These are phyloP conservation scores for Colletotrichum liaoningense DNA, from an alignment of 2,329 filamentous ascomycete genomes.

Conservation along the genomic window DNA sequence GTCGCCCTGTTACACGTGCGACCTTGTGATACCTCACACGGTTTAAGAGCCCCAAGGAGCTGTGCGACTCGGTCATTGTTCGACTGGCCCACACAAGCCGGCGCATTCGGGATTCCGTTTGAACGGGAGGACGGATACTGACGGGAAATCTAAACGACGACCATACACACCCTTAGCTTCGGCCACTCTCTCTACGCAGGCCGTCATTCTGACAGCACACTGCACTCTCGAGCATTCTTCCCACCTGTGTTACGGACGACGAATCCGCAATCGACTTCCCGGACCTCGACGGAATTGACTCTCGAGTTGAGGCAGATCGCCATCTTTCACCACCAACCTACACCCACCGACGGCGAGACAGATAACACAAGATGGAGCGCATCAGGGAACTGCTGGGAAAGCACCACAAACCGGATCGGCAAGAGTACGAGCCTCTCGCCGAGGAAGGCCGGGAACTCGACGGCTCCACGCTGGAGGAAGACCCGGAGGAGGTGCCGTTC, in stretches of 20 bases:
- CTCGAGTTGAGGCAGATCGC: not conserved
- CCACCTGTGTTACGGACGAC: not conserved
- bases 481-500: conserved; percentile 66
- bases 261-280: not conserved
- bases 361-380: conserved; percentile 25
- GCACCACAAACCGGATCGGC: conserved; percentile 25
- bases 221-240: not conserved
- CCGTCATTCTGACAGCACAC: not conserved
- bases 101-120: not conserved
- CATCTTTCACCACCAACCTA: not conserved
- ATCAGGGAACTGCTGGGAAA: conserved; percentile 29
- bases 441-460: conserved; percentile 42
- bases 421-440: conserved; percentile 42
- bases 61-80: not conserved
- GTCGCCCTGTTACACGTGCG: not conserved
- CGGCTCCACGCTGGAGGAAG: conserved; percentile 42
- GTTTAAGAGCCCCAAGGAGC: not conserved
- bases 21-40: not conserved
- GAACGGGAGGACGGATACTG: not conserved
- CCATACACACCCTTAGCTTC: not conserved
- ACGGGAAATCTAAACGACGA: conserved; percentile 8
- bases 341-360: not conserved
- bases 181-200: not conserved
- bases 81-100: not conserved
- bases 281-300: not conserved